Evolutionary conservation across 176 grass and related monocot species (phyloP).

Genomic region (Zea mays): Zm-B73-REFERENCE-NAM-5.0 NC_050103.1:91071501-91072000

Average conservation of each 20-base stretch:
- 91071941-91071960: neutral
- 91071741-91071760: neutral
- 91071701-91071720: neutral
- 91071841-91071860: neutral
- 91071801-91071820: neutral
- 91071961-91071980: neutral
- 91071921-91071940: neutral
- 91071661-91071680: neutral
- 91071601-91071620: neutral
- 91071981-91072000: slow-evolving; percentile 2
- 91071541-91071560: neutral
- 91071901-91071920: neutral
- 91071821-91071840: neutral
- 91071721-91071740: neutral
- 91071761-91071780: neutral
- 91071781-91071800: neutral
- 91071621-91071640: neutral
- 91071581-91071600: neutral
- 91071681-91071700: neutral
- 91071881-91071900: neutral
- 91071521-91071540: slow-evolving; percentile 21
- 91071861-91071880: neutral
- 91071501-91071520: slow-evolving; percentile 34
- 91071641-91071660: neutral
- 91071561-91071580: neutral